Base-by-base conservation (phyloP, 164 flowering plant species). In the Magnolia changhungtana region DNA sequence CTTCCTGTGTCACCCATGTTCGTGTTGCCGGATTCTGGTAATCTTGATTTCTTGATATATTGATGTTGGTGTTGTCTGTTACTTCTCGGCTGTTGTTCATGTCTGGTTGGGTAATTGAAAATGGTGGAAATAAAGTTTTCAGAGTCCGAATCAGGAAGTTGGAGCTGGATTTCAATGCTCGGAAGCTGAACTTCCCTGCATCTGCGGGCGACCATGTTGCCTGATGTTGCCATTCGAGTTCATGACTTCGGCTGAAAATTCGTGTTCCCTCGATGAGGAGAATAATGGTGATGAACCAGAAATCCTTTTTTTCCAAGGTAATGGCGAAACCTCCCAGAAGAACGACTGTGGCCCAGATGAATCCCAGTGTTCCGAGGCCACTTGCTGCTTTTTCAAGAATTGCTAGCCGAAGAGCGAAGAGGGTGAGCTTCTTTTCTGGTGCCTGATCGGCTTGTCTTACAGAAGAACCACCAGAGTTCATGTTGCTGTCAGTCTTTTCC, bases 261-360 rank as follows among this genome's bases (percentile, higher is more conserved):
- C 99, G 74, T 3, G 95, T 79, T 20, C 99, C 93, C 69, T 96
- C 99, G 52, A 92, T 88, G 63, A 96, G 67, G 58, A 94, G 79
- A 61, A 92, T 92, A 19, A 85, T 78, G 58, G 95, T 90, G 63
- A 94, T 84, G 79, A 91, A 84, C 99, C 98, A 94, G 83, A 96
- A 96, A 74, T 96, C 99, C 1, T 88, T 89, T 72, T 80, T 88
- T 7, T 83, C 93, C 3, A 96, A 79, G 23, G 91, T 89, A 21
- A 91, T 90, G 31, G 99, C 97, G 18, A 94, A 94, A 0, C 99
- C 97, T 6, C 99, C 98, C 0, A 96, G 92, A 72, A 96, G 92
- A 78, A 96, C 99, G 66, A 94, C 99, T 0, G 99, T 96, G 45
- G 98, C 98, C 98, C 99, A 96, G 77, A 96, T 90, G 83, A 94